These are phyloP conservation scores for Penicillium griseofulvum DNA, from an alignment of 2,329 filamentous ascomycete genomes.

Conservation along the genomic window DNA sequence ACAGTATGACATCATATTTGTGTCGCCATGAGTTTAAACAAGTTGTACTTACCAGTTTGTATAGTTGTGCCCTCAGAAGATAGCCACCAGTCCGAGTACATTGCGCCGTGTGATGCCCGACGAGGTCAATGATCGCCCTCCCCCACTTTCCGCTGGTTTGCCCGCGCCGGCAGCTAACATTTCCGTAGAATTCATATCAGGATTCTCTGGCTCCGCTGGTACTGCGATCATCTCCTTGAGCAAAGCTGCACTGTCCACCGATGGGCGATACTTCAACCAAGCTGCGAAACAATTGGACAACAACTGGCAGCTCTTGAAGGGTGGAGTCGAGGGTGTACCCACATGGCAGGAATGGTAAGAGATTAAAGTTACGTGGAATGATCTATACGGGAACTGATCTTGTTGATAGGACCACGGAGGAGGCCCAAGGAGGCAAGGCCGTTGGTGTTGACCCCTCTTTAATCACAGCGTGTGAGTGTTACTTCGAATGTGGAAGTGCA, in stretches of 20 bases:
- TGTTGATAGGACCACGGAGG: slow-evolving; percentile 62
- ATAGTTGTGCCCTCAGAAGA: slow-evolving; percentile 95
- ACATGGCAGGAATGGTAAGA: slow-evolving; percentile 94
- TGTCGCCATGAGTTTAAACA: slow-evolving; percentile 3
- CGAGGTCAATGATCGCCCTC: slow-evolving; percentile 54
- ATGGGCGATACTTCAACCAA: slow-evolving; percentile 98
- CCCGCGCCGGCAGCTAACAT: slow-evolving; percentile 15
- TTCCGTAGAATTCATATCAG: slow-evolving; percentile 72
- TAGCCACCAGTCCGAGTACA: slow-evolving; percentile 96
- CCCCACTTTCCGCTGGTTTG: slow-evolving; percentile 1
- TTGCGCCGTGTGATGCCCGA: slow-evolving; percentile 88
- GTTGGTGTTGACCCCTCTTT: slow-evolving; percentile 90
- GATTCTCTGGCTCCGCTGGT: slow-evolving; percentile 92
- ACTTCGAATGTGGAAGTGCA: background rate
- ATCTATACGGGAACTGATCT: slow-evolving; percentile 11
- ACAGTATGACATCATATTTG: slow-evolving; percentile 60
- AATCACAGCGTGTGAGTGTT: slow-evolving; percentile 62
- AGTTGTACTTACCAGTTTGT: slow-evolving; percentile 33
- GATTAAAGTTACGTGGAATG: background rate
- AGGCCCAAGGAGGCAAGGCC: slow-evolving; percentile 79
- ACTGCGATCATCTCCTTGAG: slow-evolving; percentile 84
- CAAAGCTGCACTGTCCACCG: slow-evolving; percentile 86
- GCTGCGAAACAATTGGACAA: slow-evolving; percentile 82
- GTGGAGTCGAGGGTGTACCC: slow-evolving; percentile 87
- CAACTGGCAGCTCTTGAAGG: slow-evolving; percentile 91